phyloP scores from a whole-genome alignment of 2,329 filamentous ascomycete species.

The Botrytis cinerea region DNA sequence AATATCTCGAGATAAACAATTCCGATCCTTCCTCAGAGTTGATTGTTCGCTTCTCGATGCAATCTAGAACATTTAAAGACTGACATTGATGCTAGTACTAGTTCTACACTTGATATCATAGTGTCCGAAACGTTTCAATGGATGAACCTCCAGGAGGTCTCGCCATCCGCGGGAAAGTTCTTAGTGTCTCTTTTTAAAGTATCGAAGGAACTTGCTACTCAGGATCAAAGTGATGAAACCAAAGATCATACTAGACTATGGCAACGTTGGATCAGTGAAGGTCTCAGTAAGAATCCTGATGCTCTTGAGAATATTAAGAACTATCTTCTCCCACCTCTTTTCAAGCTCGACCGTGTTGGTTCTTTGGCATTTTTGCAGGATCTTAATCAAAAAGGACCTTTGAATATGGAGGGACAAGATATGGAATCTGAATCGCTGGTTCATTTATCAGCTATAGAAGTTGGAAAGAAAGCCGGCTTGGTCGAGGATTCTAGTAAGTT shows the following conservation, averaged over 20 bases:
- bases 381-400: slow-evolving; percentile 54
- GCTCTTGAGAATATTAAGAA: slow-evolving; percentile 64
- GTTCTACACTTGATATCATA: slow-evolving; percentile 49
- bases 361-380: slow-evolving; percentile 59
- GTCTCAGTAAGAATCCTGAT: slow-evolving; percentile 51
- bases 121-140: slow-evolving; percentile 54
- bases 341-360: slow-evolving; percentile 57
- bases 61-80: not conserved
- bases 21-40: not conserved
- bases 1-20: not conserved
- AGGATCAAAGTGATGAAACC: slow-evolving; percentile 43
- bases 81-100: not conserved
- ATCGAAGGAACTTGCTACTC: slow-evolving; percentile 40
- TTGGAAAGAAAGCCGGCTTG: slow-evolving; percentile 69
- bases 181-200: slow-evolving; percentile 58
- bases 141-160: slow-evolving; percentile 59
- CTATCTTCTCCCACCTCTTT: slow-evolving; percentile 63
- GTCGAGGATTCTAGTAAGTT: slow-evolving; percentile 65
- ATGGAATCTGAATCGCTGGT: slow-evolving; percentile 58
- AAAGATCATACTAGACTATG: slow-evolving; percentile 44
- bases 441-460: slow-evolving; percentile 67
- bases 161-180: slow-evolving; percentile 61
- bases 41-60: not conserved
- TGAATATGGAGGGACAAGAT: slow-evolving; percentile 49
- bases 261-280: slow-evolving; percentile 58